Conservation (phyloP, 2,329 filamentous ascomycete species). For the Atkinsonella texensis region DNA sequence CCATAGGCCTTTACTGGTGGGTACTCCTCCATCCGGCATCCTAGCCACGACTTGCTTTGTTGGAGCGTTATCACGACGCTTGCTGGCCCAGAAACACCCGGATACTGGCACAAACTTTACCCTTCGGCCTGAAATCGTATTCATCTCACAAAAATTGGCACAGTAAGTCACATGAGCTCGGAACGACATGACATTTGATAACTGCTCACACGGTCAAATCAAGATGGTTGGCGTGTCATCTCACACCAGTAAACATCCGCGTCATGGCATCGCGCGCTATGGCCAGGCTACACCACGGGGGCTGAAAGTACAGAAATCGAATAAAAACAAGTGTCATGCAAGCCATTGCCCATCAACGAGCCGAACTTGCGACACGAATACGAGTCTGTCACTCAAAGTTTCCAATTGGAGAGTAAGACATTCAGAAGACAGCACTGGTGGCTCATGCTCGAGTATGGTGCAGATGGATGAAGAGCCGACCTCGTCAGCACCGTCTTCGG, state of each 20-base stretch:
- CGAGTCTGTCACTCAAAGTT: conserved; percentile 2
- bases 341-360: neutral
- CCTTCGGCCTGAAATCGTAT: too few relatives aligned
- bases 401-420: conserved; percentile 5
- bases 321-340: neutral
- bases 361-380: neutral
- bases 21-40: too few relatives aligned
- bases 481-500: neutral
- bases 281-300: neutral
- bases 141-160: too few relatives aligned
- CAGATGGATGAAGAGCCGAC: neutral
- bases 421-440: neutral
- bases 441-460: neutral
- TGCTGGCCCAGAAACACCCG: too few relatives aligned
- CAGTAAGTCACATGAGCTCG: too few relatives aligned
- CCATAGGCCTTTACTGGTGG: too few relatives aligned
- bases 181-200: neutral
- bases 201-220: neutral
- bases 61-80: too few relatives aligned
- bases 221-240: conserved; percentile 1
- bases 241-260: neutral
- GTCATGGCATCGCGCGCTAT: neutral
- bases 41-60: too few relatives aligned
- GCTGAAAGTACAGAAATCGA: neutral
- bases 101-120: too few relatives aligned